Base-by-base conservation (phyloP, 163 green algal genomes). In the Chloromonas sp. region DNA sequence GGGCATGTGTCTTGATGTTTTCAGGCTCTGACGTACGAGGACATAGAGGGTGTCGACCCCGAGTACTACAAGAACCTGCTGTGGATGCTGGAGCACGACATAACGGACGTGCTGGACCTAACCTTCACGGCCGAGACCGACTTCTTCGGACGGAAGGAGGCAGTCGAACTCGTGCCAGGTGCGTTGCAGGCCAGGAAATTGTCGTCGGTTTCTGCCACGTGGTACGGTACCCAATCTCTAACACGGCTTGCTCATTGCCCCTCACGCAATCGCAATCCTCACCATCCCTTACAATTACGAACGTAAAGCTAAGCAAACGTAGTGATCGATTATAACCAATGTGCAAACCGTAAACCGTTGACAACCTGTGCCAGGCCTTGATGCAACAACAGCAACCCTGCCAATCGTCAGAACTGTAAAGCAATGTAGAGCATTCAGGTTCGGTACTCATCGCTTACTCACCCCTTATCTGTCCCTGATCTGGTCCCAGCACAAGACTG, bases 11-110 rank as follows among this genome's bases (percentile, higher is more conserved):
- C 36, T 36, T 36, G 36, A 36, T 36, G 36, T 36, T 15, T 79
- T 11, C 79, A 82, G 81, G 81, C 70, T n/a, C 91, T 99, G 58
- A 98, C 95, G 60, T 98, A 98, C 86, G 91, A 94, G 84, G 97
- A 99, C 92, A 95, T 99, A 66, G 96, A 99, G 92, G 96, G 92
- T 0, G 96, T 99, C 58, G 96, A 99, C 90, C 96, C 95, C 0
- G 95, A 96, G 78, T 98, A 98, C 90, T 98, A 97, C 95, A 96
- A 97, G 70, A 98, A 95, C 88, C 91, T 98, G 76, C 91, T 92
- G 89, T 94, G 93, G 88, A 94, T 91, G 89, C 66, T 61, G 79
- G 58, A 71, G 82, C 98, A 99, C 87, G 95, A 98, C 92, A 98
- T 99, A 89, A 96, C 89, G 0, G 96, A 97, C 79, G 93, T 99